Conservation (phyloP, 2,329 filamentous ascomycete species). For the Colletotrichum sp. region DNA sequence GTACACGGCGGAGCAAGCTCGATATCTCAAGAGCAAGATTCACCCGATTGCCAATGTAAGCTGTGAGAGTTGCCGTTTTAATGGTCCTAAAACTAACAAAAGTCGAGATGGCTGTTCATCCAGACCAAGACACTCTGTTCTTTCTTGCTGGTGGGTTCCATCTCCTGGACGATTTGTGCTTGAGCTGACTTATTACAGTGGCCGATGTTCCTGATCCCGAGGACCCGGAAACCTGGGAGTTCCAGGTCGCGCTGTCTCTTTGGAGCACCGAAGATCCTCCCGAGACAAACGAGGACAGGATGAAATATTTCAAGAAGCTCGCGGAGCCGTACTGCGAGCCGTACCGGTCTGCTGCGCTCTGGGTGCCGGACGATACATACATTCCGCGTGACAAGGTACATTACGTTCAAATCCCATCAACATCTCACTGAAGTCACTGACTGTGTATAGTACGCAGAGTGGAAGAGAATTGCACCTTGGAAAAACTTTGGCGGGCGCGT, state of each 20-base stretch:
- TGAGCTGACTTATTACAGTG: not conserved
- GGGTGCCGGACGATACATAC: not conserved
- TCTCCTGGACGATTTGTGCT: not conserved
- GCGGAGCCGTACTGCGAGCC: not conserved
- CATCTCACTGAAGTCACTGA: not conserved
- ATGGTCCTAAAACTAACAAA: not conserved
- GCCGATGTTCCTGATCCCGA: not conserved
- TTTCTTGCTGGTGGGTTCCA: not conserved
- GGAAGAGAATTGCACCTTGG: not conserved
- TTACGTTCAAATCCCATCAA: rapidly evolving
- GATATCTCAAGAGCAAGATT: not conserved
- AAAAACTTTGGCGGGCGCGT: not conserved
- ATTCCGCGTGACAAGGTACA: not conserved
- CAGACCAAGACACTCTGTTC: not conserved
- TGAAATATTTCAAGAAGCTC: not conserved
- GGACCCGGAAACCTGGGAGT: not conserved
- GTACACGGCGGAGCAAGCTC: not conserved
- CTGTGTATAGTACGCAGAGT: not conserved
- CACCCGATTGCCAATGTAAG: not conserved
- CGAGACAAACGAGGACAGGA: not conserved
- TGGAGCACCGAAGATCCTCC: not conserved
- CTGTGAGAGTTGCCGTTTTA: not conserved
- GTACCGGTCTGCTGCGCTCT: not conserved
- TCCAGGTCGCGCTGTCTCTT: not conserved
- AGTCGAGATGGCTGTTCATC: not conserved